Evolutionary conservation across 768 basidiomycete genomes (phyloP).

Genomic region (Peribolospora baueri): DNA sequence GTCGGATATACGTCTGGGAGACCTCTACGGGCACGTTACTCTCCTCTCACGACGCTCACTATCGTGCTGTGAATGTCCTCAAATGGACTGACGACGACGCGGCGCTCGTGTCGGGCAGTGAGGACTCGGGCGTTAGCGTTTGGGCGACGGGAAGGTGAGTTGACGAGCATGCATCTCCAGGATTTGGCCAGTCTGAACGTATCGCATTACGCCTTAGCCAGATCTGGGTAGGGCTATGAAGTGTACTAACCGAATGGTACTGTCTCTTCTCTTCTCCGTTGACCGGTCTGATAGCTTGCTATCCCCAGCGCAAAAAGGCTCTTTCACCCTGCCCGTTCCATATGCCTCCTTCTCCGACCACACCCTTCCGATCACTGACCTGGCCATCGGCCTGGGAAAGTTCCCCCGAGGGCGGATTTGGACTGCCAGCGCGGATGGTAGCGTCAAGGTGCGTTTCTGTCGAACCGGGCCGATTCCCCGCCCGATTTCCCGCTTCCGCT

Average conservation of each 20-base stretch:
- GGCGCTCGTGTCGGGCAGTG: constrained; percentile 59
- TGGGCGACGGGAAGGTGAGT: constrained; percentile 67
- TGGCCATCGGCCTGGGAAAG: constrained; percentile 50
- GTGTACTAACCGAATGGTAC: too few relatives aligned
- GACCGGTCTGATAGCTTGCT: background rate
- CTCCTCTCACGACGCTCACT: constrained; percentile 88
- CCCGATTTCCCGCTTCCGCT: background rate
- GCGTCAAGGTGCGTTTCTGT: constrained; percentile 45
- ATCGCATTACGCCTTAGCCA: too few relatives aligned
- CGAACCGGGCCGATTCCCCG: background rate
- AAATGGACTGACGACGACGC: constrained; percentile 62
- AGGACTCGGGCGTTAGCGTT: constrained; percentile 68
- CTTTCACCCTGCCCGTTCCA: constrained; percentile 23
- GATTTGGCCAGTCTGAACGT: too few relatives aligned
- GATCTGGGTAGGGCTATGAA: too few relatives aligned
- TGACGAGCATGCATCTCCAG: constrained; percentile 4
- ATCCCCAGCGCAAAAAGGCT: background rate
- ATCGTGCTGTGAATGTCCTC: constrained; percentile 60
- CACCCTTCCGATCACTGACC: constrained; percentile 64
- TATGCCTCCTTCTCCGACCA: constrained; percentile 70
- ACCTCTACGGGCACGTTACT: constrained; percentile 35
- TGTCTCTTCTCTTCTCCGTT: background rate
- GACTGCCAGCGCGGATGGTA: constrained; percentile 65
- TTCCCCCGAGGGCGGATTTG: constrained; percentile 56
- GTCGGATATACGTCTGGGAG: constrained; percentile 87